phyloP scores from a whole-genome alignment of 1,284 basidiomycete genomes.

The Melampsora abietis-canadensis region DNA sequence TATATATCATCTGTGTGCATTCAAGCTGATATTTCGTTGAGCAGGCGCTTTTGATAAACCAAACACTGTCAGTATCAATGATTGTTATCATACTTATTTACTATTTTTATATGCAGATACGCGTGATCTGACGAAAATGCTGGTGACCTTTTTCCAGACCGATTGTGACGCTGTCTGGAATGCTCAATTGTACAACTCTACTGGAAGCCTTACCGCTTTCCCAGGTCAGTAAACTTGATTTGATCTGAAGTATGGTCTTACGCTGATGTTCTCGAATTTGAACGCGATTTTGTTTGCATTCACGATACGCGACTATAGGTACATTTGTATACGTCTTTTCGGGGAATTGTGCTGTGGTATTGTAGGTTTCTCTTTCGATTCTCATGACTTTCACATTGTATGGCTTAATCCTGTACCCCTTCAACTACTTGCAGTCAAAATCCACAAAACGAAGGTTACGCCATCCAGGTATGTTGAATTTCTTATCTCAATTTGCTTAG shows the following conservation, averaged over 20 bases:
- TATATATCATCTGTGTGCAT: too few relatives aligned
- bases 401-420: background rate
- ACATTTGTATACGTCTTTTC: conserved; percentile 20
- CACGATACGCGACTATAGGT: background rate
- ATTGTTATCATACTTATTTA: too few relatives aligned
- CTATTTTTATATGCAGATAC: too few relatives aligned
- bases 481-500: background rate
- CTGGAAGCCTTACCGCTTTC: conserved; percentile 17
- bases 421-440: conserved; percentile 15
- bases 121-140: too few relatives aligned
- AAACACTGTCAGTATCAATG: background rate
- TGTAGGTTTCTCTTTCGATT: background rate
- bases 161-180: conserved; percentile 17
- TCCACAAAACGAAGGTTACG: conserved; percentile 14
- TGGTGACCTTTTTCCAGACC: background rate
- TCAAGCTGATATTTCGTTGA: background rate
- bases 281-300: too few relatives aligned
- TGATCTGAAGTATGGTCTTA: background rate
- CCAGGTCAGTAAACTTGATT: conserved; percentile 25
- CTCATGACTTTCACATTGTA: background rate
- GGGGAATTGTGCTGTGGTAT: conserved; percentile 26
- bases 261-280: too few relatives aligned
- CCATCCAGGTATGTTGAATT: conserved; percentile 12
- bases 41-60: conserved; percentile 2
- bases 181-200: conserved; percentile 35